Conservation (phyloP, 208 protist genomes). For the Leishmania mexicana region DNA sequence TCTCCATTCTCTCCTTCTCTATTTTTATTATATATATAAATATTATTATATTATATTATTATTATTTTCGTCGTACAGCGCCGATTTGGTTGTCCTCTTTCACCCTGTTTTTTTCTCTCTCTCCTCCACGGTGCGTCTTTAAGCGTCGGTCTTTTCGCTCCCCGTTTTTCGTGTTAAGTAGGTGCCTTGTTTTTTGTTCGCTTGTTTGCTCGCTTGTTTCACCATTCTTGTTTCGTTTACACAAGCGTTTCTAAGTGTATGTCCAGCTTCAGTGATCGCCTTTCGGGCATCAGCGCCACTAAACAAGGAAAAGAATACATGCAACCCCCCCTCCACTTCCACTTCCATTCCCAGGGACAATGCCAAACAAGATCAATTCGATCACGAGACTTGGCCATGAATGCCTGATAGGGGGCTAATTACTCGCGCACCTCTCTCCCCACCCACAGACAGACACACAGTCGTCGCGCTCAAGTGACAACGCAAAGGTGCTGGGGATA, state of each 20-base stretch:
- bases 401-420: background rate
- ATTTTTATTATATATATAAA: no score
- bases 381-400: background rate
- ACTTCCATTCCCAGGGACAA: background rate
- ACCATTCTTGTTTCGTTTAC: background rate
- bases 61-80: background rate
- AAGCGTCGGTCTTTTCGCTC: background rate
- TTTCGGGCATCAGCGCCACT: background rate
- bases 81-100: background rate
- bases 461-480: background rate
- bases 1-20: background rate
- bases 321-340: no score
- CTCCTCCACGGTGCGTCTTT: background rate
- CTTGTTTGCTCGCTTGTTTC: conserved; percentile 1
- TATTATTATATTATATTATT: no score
- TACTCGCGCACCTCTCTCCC: background rate
- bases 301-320: background rate
- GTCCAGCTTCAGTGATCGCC: background rate
- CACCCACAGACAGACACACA: background rate
- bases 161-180: background rate
- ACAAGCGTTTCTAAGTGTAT: background rate
- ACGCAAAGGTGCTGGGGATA: background rate
- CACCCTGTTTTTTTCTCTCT: conserved; percentile 7
- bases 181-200: background rate
- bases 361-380: background rate